Evolutionary conservation across 805 yeast genomes (phyloP).

Genomic region (Torulaspora franciscae): DNA sequence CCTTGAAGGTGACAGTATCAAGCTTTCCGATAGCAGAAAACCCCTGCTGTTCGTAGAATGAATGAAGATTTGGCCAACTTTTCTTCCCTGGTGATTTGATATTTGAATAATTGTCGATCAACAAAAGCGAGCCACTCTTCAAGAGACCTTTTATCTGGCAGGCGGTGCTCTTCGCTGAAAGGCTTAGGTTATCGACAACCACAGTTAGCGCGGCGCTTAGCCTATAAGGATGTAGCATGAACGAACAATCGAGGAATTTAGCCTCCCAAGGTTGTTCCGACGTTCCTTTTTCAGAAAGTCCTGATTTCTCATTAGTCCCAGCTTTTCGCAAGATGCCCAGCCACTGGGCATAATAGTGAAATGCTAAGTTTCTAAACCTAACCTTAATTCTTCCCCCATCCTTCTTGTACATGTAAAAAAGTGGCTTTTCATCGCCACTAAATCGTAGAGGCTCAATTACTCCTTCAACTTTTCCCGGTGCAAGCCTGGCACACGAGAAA

Average conservation of each 20-base stretch:
- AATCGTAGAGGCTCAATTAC: constrained; percentile 35
- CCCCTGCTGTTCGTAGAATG: constrained; percentile 26
- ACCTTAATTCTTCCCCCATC: constrained; percentile 39
- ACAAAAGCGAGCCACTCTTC: constrained; percentile 45
- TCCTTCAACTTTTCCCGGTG: constrained; percentile 21
- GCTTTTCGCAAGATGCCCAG: constrained; percentile 27
- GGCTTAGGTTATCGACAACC: constrained; percentile 50
- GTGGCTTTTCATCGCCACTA: constrained; percentile 38
- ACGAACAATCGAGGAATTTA: constrained; percentile 45
- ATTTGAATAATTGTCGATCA: constrained; percentile 58
- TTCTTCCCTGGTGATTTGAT: constrained; percentile 26
- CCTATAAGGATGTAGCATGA: constrained; percentile 62
- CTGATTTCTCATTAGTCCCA: not conserved
- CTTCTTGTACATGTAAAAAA: constrained; percentile 39
- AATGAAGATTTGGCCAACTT: constrained; percentile 10
- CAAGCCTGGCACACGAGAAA: constrained; percentile 15
- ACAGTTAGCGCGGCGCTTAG: constrained; percentile 52
- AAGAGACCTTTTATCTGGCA: constrained; percentile 42
- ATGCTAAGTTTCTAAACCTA: constrained; percentile 42
- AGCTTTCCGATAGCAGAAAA: constrained; percentile 27
- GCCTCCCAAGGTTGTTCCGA: constrained; percentile 16
- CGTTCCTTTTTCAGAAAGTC: not conserved
- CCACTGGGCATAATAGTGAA: constrained; percentile 63
- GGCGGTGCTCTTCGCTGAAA: constrained; percentile 38
- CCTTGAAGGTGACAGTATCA: constrained; percentile 8